Evolutionary conservation across 1,139 yeast species (phyloP).

Genomic region (Yamadazyma friedrichii): DNA sequence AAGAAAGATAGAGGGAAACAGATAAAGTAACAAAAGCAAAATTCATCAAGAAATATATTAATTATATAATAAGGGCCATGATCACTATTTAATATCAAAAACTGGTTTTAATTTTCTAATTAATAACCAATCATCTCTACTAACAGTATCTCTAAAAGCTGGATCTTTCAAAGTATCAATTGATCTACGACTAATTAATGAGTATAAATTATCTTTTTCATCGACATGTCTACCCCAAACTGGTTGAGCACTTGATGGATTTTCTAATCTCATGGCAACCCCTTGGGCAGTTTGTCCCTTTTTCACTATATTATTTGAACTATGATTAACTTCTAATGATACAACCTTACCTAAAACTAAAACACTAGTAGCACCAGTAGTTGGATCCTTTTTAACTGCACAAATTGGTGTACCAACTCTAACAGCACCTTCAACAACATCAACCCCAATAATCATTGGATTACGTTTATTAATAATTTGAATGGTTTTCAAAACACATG

Average conservation of each 20-base stretch:
- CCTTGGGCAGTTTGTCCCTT: constrained; percentile 97
- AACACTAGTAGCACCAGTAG: constrained; percentile 70
- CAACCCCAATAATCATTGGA: constrained; percentile 99
- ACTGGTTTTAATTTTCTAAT: constrained; percentile 85
- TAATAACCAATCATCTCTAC: constrained; percentile 93
- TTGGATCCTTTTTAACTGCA: constrained; percentile 87
- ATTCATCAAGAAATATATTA: too few species aligned
- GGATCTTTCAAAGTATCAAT: constrained; percentile 98
- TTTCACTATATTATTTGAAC: constrained; percentile 72
- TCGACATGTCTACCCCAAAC: constrained; percentile 99
- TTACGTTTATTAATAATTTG: constrained; percentile 98
- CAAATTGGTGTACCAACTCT: constrained; percentile 94
- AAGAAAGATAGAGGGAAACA: too few species aligned
- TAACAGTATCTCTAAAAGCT: constrained; percentile 91
- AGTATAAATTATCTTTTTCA: constrained; percentile 85
- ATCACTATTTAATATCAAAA: constrained; percentile 65
- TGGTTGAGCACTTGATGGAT: constrained; percentile 90
- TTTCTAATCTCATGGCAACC: constrained; percentile 96
- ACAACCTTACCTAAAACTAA: constrained; percentile 81
- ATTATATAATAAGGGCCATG: background rate
- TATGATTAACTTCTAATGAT: constrained; percentile 93
- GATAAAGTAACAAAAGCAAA: too few species aligned
- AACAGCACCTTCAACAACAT: constrained; percentile 86
- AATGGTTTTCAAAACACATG: constrained; percentile 89
- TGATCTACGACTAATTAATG: constrained; percentile 82